Base-by-base conservation (phyloP, 1,139 yeast species). In the Geotrichum bryndzae region DNA sequence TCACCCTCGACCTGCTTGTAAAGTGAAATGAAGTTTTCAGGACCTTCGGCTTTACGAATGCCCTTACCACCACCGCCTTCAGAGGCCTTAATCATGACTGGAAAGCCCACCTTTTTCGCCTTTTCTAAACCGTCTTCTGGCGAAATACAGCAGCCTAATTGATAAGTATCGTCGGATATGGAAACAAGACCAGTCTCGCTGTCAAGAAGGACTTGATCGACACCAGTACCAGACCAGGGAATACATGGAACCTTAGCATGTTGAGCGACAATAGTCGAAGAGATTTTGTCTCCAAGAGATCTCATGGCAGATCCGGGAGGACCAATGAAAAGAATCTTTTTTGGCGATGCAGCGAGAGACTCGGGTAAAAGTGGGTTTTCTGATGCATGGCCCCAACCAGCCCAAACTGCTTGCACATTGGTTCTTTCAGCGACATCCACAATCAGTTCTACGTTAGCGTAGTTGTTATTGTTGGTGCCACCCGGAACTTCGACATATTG, bases 41-140 rank as follows among this genome's bases (percentile, higher is more conserved):
- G 96, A 64, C 80, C 74, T 61, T 88, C 96, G 67, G 89, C 97
- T 76, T 90, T 90, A 81, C 97, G 86, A 74, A 91, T 91, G 82
- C 97, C 97, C 79, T 91, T 91, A 82, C 97, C 97, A 80, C 97
- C 97, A 78, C 97, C 97, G 81, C 97, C 97, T 85, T 91, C 97
- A 64, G 96, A 90, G 53, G 97, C 97, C 76, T 91, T 91, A 70
- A 91, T 85, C 97, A 91, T 91, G 60, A 91, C 95, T 53, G 97
- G 97, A 80, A 91, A 91, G 1, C 99, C 98, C 70, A 94, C 91
- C 72, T 82, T 76, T 70, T 80, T 84, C 64, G 99, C 98, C 74
- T 88, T 89, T 59, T 70, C 82, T 63, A 94, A 81, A 66, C 98
- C 99, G 71, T 92, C 96, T 73, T 88, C 95, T 57, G 98, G 92